These are phyloP conservation scores for Darksidea phi DNA, from an alignment of 495 filamentous ascomycete genomes.

Conservation along the genomic window DNA sequence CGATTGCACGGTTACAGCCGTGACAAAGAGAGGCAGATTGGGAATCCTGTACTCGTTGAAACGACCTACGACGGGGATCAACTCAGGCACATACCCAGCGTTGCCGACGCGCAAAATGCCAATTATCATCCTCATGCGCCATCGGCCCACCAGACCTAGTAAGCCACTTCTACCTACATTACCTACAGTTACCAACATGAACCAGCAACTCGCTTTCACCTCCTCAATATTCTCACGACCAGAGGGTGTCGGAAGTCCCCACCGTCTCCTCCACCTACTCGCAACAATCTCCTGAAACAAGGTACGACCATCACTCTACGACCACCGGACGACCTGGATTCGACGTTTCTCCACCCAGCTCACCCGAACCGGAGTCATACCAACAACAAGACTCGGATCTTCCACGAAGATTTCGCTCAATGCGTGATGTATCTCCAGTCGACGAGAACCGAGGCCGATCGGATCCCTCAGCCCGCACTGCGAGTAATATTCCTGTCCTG, in stretches of 20 bases:
- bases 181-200: not conserved
- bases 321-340: not conserved
- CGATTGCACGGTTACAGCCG: conserved; percentile 38
- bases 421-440: conserved; percentile 37
- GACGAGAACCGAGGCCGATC: conserved; percentile 21
- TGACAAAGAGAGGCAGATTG: conserved; percentile 48
- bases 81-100: conserved; percentile 32
- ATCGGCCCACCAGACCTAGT: not conserved
- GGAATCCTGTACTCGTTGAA: conserved; percentile 49
- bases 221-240: conserved; percentile 10
- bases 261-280: conserved; percentile 49
- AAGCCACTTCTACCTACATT: not conserved
- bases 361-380: conserved; percentile 26
- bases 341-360: conserved; percentile 36
- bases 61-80: conserved; percentile 45
- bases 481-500: conserved; percentile 34
- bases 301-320: conserved; percentile 9
- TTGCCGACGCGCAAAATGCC: conserved; percentile 26
- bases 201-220: conserved; percentile 23
- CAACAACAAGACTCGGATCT: conserved; percentile 6
- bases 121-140: conserved; percentile 7
- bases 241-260: conserved; percentile 39
- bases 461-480: not conserved
- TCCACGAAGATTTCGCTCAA: conserved; percentile 30
- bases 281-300: conserved; percentile 41